These are phyloP conservation scores for Linanthus parryae DNA, from an alignment of 148 eudicot genomes.

Conservation along the genomic window DNA sequence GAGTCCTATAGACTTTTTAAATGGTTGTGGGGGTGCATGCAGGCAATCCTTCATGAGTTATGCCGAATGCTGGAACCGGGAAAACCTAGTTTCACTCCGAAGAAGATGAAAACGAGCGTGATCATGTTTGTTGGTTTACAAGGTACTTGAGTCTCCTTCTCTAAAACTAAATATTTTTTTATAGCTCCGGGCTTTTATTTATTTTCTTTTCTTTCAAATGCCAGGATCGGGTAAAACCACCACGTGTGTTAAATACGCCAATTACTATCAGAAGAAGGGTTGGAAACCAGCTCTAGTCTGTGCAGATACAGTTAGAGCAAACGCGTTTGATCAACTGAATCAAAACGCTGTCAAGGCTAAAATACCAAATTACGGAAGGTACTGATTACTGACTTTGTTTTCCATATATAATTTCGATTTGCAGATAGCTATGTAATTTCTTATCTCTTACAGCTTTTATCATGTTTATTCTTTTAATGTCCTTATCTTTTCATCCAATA, in stretches of 20 bases:
- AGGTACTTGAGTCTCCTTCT: constrained; percentile 37
- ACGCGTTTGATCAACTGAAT: constrained; percentile 96
- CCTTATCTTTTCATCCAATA: too few species aligned
- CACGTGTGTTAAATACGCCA: constrained; percentile 88
- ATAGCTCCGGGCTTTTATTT: not conserved
- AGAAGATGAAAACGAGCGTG: constrained; percentile 75
- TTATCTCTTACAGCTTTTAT: too few species aligned
- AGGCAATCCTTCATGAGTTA: constrained; percentile 85
- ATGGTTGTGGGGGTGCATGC: too few species aligned
- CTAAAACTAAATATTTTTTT: too few species aligned
- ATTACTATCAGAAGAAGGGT: constrained; percentile 88
- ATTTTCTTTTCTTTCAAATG: constrained; percentile 5
- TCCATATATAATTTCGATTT: too few species aligned
- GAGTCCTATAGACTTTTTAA: too few species aligned
- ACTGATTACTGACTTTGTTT: constrained; percentile 10
- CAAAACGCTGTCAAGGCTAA: constrained; percentile 94
- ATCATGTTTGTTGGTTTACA: constrained; percentile 96
- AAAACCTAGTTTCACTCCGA: constrained; percentile 75
- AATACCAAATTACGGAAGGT: constrained; percentile 95
- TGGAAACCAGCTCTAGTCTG: constrained; percentile 92
- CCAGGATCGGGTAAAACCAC: constrained; percentile 94
- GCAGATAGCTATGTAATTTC: too few species aligned
- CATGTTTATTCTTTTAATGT: too few species aligned
- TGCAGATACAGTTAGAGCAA: constrained; percentile 96
- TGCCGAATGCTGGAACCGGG: constrained; percentile 90